These are phyloP conservation scores for Linnemannia elongata DNA, from an alignment of 192 early-diverging fungal genomes.

Conservation along the genomic window DNA sequence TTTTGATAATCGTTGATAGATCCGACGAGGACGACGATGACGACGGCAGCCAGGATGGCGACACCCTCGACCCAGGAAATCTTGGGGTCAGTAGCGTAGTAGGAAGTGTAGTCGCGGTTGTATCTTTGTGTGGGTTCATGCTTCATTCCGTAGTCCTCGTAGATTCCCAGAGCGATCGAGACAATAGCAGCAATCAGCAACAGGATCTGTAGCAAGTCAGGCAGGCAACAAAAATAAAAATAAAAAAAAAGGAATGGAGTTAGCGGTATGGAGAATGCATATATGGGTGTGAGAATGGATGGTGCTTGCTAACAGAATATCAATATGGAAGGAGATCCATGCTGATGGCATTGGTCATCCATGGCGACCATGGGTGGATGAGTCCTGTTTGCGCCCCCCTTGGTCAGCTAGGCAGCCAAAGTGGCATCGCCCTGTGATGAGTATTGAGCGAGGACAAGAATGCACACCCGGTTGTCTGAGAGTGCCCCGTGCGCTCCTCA, in stretches of 20 bases:
- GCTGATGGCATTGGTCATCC: too few relatives aligned
- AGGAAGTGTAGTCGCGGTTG: constrained; percentile 61
- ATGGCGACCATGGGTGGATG: too few relatives aligned
- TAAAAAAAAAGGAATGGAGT: not conserved
- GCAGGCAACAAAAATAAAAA: too few relatives aligned
- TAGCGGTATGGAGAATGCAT: too few relatives aligned
- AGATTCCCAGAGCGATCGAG: constrained; percentile 84
- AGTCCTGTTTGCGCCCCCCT: too few relatives aligned
- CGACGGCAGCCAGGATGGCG: constrained; percentile 84
- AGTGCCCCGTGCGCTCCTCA: too few relatives aligned
- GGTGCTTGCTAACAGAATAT: too few relatives aligned
- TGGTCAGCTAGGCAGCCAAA: too few relatives aligned
- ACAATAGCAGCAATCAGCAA: constrained; percentile 82
- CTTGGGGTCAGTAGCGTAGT: constrained; percentile 58
- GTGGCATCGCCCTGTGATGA: too few relatives aligned
- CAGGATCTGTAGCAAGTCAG: constrained; percentile 65
- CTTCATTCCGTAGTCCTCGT: constrained; percentile 75
- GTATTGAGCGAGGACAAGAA: too few relatives aligned
- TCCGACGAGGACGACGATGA: constrained; percentile 83
- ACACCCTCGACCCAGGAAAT: constrained; percentile 91
- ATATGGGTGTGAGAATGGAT: too few relatives aligned
- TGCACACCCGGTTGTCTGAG: too few relatives aligned
- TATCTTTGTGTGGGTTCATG: constrained; percentile 34
- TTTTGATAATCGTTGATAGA: constrained; percentile 90
- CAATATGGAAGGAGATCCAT: not conserved